Base-by-base conservation (phyloP, 257 asterid species). In the Nicotiana otophora region DNA sequence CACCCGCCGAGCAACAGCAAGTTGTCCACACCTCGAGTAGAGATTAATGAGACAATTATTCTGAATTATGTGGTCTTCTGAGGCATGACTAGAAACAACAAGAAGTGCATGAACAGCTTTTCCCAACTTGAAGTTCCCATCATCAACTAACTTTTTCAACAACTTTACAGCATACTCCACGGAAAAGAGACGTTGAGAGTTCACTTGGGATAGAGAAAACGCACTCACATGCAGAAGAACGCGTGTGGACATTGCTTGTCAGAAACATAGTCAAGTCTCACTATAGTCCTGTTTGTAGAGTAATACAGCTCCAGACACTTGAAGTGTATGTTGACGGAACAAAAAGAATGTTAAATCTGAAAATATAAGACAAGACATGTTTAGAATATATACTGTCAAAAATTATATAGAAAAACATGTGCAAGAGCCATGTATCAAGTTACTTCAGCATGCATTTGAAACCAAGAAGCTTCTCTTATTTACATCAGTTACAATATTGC, bases 101-200 rank as follows among this genome's bases (percentile, higher is more conserved):
- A 94, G 89, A 83, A 84, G 92, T 80, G 98, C 98, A 79, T 96
- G 99, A 31, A 96, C 82, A 5, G 69, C 78, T 85, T 91, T 87
- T 4, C 98, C 96, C 33, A 91, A 81, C 58, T 79, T 87, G 84
- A 94, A 85, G 81, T 89, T 90, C 83, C 26, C 89, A 9, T 85
- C 76, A 15, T 85, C 88, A 0, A 93, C 91, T 7, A 91, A 87
- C 46, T 88, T 84, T 89, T 94, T 96, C 16, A 96, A 82, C 76
- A 96, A 81, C 88, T 89, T 88, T 72, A 82, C 69, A 14, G 77
- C 64, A 1, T 80, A 48, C 28, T 62, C 39, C 20, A 80, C 10
- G 12, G 75, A 80, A 48, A 80, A 80, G 75, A 80, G 26, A 26
- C 34, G 62, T 61, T 79, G 61, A 46, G 64, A 28, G 28, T 51